Evolutionary conservation across 169 alveolate genomes (phyloP).

Genomic region (Plasmodium gonderi): DNA sequence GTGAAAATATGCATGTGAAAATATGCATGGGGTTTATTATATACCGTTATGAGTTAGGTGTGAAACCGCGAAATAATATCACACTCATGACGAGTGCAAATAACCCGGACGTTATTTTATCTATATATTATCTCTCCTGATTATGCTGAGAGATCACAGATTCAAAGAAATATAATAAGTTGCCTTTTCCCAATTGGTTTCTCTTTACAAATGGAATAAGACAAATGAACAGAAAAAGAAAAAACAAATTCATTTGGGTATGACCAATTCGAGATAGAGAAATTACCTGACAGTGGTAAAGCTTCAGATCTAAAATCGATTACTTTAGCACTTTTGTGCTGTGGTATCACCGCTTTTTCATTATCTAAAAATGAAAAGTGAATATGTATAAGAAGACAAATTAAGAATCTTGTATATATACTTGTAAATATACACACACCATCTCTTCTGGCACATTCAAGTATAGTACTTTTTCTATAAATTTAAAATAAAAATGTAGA

Average conservation of each 20-base stretch:
- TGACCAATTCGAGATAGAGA: background rate
- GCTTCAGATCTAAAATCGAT: constrained; percentile 86
- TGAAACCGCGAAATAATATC: too few species aligned
- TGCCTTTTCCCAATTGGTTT: too few species aligned
- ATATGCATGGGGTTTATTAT: background rate
- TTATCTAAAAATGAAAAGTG: constrained; percentile 3
- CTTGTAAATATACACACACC: too few species aligned
- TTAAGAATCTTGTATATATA: too few species aligned
- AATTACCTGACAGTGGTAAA: constrained; percentile 84
- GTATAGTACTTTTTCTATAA: too few species aligned
- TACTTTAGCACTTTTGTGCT: constrained; percentile 71
- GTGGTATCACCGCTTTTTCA: constrained; percentile 74
- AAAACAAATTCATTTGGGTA: background rate
- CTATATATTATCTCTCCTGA: too few species aligned
- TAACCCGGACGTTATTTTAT: too few species aligned
- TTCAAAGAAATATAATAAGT: too few species aligned
- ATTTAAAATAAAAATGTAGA: too few species aligned
- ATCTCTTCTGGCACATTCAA: too few species aligned
- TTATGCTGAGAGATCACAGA: too few species aligned
- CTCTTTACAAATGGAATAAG: background rate
- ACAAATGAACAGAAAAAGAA: background rate
- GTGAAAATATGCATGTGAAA: background rate
- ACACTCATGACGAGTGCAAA: too few species aligned
- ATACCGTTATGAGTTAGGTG: background rate
- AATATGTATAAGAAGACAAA: background rate